Evolutionary conservation across 257 asterid genomes (phyloP).

Genomic region (Primulina tabacum): DNA sequence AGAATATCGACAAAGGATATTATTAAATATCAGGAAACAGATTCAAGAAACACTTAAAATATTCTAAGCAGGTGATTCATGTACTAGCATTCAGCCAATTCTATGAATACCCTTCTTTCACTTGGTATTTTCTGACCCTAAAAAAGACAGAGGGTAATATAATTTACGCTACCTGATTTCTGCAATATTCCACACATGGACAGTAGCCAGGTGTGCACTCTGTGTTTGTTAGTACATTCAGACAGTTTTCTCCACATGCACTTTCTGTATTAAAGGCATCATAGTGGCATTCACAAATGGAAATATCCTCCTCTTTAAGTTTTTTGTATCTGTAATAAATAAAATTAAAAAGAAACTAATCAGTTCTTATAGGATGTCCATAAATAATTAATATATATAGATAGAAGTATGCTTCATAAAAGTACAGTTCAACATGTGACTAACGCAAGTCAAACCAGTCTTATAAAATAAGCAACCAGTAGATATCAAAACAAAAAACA

Average conservation of each 20-base stretch:
- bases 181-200: constrained; percentile 65
- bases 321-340: constrained; percentile 46
- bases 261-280: constrained; percentile 59
- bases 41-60: background rate
- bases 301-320: constrained; percentile 74
- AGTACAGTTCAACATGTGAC: constrained; percentile 1
- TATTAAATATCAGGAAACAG: background rate
- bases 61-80: background rate
- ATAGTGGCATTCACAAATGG: constrained; percentile 75
- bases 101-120: background rate
- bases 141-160: constrained; percentile 8
- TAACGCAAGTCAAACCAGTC: background rate
- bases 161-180: constrained; percentile 61
- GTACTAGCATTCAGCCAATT: background rate
- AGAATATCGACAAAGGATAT: too few relatives aligned
- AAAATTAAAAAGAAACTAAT: constrained; percentile 3
- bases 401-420: background rate
- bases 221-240: constrained; percentile 84
- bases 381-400: background rate
- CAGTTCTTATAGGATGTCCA: constrained; percentile 17
- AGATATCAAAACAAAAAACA: background rate
- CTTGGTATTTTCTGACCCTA: constrained; percentile 2
- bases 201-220: constrained; percentile 91
- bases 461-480: background rate
- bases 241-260: constrained; percentile 89